These are phyloP conservation scores for Exophiala bonariae DNA, from an alignment of 2,329 filamentous ascomycete species.

Conservation along the genomic window DNA sequence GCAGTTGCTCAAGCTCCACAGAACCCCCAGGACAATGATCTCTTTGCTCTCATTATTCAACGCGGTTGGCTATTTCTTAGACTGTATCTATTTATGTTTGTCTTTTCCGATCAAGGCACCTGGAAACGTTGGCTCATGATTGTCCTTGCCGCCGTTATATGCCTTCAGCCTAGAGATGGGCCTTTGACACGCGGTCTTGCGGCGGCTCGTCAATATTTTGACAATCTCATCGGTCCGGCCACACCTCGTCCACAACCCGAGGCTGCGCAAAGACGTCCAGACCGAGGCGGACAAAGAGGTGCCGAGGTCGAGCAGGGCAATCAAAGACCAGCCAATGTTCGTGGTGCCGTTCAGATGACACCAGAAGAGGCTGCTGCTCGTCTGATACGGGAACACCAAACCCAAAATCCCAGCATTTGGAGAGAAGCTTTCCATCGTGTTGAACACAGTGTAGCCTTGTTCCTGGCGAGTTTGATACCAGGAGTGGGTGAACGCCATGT, in stretches of 20 bases:
- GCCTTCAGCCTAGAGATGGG: conserved; percentile 43
- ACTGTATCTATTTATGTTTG: conserved; percentile 59
- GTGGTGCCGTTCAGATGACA: conserved; percentile 20
- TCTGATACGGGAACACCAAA: conserved; percentile 17
- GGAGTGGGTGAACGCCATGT: conserved; percentile 64
- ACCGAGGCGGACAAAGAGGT: not conserved
- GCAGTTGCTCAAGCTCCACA: conserved; percentile 5
- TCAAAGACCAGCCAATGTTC: conserved; percentile 18
- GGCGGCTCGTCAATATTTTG: conserved; percentile 45
- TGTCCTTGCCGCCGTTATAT: conserved; percentile 36
- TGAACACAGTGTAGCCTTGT: conserved; percentile 61
- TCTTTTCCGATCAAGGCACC: conserved; percentile 53
- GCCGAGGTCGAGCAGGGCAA: not conserved
- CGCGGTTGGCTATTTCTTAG: conserved; percentile 60
- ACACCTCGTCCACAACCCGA: conserved; percentile 14
- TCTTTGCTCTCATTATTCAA: conserved; percentile 42
- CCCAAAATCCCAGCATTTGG: conserved; percentile 17
- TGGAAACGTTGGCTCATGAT: conserved; percentile 46
- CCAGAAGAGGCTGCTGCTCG: conserved; percentile 29
- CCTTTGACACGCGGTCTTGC: conserved; percentile 38
- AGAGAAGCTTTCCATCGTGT: conserved; percentile 31
- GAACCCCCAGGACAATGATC: conserved; percentile 29
- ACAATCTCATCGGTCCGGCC: conserved; percentile 37
- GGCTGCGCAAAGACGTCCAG: conserved; percentile 10
- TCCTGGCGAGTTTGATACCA: conserved; percentile 62